phyloP scores from a whole-genome alignment of 768 basidiomycete species.

The Kwoniella sp. region DNA sequence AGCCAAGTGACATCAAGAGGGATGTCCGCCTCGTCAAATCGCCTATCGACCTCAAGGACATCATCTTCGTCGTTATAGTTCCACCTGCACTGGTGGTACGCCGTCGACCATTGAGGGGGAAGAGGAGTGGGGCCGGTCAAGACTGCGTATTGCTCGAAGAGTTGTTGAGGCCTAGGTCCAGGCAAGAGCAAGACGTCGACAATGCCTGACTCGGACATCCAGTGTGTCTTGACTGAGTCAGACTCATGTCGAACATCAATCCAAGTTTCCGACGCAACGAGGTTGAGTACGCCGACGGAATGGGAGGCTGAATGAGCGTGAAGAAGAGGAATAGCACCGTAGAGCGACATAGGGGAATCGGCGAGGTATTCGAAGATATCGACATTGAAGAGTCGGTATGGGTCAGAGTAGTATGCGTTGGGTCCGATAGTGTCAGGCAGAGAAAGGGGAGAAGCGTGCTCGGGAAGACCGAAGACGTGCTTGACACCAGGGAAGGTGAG shows the following conservation, averaged over 20 bases:
- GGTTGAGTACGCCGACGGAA: conserved; percentile 87
- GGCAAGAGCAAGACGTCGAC: conserved; percentile 91
- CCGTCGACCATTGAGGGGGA: conserved; percentile 88
- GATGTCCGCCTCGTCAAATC: conserved; percentile 91
- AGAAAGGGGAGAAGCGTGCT: conserved; percentile 87
- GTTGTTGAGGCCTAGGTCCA: conserved; percentile 77
- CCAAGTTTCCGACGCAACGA: conserved; percentile 88
- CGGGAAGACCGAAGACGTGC: conserved; percentile 92
- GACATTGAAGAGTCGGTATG: conserved; percentile 90
- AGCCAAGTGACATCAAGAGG: conserved; percentile 97
- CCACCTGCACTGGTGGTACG: conserved; percentile 98
- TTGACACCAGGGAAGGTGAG: conserved; percentile 89
- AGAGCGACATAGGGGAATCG: conserved; percentile 66
- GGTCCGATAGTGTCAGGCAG: conserved; percentile 73
- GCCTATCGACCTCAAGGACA: conserved; percentile 75
- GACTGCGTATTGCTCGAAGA: conserved; percentile 80
- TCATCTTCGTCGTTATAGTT: conserved; percentile 92
- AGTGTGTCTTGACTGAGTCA: conserved; percentile 71
- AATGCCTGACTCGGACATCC: conserved; percentile 97
- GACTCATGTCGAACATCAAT: conserved; percentile 79
- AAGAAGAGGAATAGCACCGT: conserved; percentile 88
- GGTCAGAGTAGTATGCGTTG: conserved; percentile 81
- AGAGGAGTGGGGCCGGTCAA: conserved; percentile 84
- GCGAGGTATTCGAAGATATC: conserved; percentile 97
- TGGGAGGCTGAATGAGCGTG: conserved; percentile 86